Conservation (phyloP, 495 filamentous ascomycete genomes). For the Penicillium bialowiezense region DNA sequence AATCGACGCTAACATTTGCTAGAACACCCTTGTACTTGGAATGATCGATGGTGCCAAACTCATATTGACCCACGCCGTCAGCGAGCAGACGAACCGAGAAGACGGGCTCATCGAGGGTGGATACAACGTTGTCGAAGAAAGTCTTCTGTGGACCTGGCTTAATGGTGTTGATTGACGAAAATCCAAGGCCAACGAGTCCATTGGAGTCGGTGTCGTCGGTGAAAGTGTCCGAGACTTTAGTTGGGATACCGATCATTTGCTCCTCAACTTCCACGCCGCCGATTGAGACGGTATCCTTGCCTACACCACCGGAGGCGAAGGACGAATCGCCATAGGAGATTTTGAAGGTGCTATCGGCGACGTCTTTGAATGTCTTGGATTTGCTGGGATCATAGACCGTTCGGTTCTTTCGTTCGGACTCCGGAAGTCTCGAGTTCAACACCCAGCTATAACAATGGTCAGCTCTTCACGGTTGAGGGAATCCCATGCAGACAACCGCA, state of each 20-base stretch:
- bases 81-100: slow-evolving; percentile 68
- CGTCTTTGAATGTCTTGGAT: slow-evolving; percentile 51
- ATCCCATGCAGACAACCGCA: no score
- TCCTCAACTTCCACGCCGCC: slow-evolving; percentile 64
- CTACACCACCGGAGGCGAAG: slow-evolving; percentile 62
- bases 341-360: slow-evolving; percentile 53
- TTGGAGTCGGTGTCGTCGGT: slow-evolving; percentile 57
- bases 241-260: slow-evolving; percentile 73
- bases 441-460: slow-evolving; percentile 57
- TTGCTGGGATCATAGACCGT: slow-evolving; percentile 59
- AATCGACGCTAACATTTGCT: slow-evolving; percentile 62
- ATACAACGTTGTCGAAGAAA: slow-evolving; percentile 76
- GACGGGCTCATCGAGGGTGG: slow-evolving; percentile 61
- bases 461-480: background rate
- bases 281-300: slow-evolving; percentile 69
- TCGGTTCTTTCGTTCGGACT: slow-evolving; percentile 46
- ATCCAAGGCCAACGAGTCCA: slow-evolving; percentile 78
- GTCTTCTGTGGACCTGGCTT: slow-evolving; percentile 65
- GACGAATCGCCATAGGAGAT: slow-evolving; percentile 77
- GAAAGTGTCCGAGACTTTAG: slow-evolving; percentile 60
- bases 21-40: slow-evolving; percentile 63
- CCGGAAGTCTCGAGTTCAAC: slow-evolving; percentile 63
- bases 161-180: slow-evolving; percentile 71
- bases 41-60: slow-evolving; percentile 71
- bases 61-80: slow-evolving; percentile 64